Evolutionary conservation across 768 basidiomycete genomes (phyloP).

Genomic region (Fibroporia radiculosa): DNA sequence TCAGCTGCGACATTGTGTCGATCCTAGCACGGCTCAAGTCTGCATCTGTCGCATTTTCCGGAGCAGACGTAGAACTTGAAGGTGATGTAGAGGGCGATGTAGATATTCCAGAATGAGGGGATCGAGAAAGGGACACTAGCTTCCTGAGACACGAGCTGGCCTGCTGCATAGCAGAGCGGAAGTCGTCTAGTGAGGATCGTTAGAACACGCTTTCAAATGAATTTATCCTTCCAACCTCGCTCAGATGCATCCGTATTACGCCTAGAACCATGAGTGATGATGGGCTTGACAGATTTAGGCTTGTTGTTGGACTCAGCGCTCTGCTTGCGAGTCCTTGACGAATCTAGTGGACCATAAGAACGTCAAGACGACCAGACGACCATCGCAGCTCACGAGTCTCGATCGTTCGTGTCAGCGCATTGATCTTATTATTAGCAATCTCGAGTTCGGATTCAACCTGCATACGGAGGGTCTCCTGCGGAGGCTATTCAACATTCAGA

Average conservation of each 20-base stretch:
- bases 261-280: conserved; percentile 3
- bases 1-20: conserved; percentile 58
- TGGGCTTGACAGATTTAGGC: conserved; percentile 14
- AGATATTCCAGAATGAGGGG: conserved; percentile 24
- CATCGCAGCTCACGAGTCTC: conserved; percentile 48
- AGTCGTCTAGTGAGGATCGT: conserved; percentile 49
- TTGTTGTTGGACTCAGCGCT: conserved; percentile 8
- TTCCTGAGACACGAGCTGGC: conserved; percentile 53
- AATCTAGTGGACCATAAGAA: conserved; percentile 7
- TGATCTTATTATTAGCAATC: conserved; percentile 69
- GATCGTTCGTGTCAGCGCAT: conserved; percentile 49
- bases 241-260: conserved; percentile 17
- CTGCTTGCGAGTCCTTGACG: conserved; percentile 10
- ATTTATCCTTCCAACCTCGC: conserved; percentile 15
- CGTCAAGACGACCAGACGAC: not conserved
- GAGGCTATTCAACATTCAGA: conserved; percentile 1
- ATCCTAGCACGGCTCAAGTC: conserved; percentile 46
- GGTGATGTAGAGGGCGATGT: conserved; percentile 32
- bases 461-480: conserved; percentile 53
- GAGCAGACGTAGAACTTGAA: conserved; percentile 15
- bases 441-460: conserved; percentile 75
- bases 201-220: not conserved
- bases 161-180: conserved; percentile 61
- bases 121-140: conserved; percentile 39
- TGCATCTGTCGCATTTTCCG: conserved; percentile 20